phyloP scores from a whole-genome alignment of 306 rosid genomes.

The Sechiopsis laciniata region DNA sequence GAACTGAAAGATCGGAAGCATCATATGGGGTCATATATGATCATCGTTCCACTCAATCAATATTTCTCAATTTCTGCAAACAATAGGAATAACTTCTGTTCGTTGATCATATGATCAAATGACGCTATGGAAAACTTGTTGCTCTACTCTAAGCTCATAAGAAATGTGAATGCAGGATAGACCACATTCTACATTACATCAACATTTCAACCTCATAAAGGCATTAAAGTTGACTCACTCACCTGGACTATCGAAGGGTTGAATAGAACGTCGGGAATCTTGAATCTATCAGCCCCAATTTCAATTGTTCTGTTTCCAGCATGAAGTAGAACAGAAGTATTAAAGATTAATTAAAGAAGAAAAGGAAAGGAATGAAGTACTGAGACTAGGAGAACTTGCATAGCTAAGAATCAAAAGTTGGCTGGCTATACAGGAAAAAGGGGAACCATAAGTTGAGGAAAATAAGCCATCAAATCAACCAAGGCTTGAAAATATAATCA shows the following conservation, averaged over 20 bases:
- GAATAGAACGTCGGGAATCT: slow-evolving; percentile 91
- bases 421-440: not conserved
- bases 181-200: not conserved
- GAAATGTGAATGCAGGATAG: not conserved
- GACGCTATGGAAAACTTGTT: not conserved
- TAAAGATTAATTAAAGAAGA: not conserved
- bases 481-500: slow-evolving; percentile 7
- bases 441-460: too few relatives aligned
- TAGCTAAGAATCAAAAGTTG: too few relatives aligned
- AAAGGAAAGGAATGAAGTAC: too few relatives aligned
- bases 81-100: not conserved
- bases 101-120: not conserved
- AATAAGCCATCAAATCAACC: slow-evolving; percentile 9
- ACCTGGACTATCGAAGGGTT: slow-evolving; percentile 84
- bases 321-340: slow-evolving; percentile 12
- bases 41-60: slow-evolving; percentile 8
- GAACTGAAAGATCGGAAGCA: not conserved
- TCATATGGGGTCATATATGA: not conserved
- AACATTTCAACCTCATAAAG: not conserved
- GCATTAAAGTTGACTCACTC: slow-evolving; percentile 22
- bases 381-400: too few relatives aligned
- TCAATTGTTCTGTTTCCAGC: slow-evolving; percentile 67
- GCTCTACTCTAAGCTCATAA: slow-evolving; percentile 9
- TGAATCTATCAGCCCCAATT: slow-evolving; percentile 94
- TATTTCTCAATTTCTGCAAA: slow-evolving; percentile 1